Evolutionary conservation across 2,329 filamentous ascomycete species (phyloP).

Genomic region (Chaetomium globosum): DNA sequence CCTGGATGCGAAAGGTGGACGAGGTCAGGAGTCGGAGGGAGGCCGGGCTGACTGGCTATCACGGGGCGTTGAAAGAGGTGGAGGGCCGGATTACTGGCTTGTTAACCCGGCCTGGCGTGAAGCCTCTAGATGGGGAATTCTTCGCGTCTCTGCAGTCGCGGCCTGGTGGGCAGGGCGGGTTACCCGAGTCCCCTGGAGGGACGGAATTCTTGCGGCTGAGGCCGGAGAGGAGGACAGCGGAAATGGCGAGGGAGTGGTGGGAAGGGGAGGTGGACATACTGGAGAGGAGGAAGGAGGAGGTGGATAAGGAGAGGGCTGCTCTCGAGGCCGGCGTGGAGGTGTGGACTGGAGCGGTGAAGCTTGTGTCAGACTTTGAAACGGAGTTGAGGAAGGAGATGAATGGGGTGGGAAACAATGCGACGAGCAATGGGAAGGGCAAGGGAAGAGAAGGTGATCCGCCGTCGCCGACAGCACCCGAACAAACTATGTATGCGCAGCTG

Average conservation of each 20-base stretch:
- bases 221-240: slow-evolving; percentile 65
- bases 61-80: slow-evolving; percentile 65
- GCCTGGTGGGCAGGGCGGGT: slow-evolving; percentile 26
- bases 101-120: slow-evolving; percentile 59
- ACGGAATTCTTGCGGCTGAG: slow-evolving; percentile 63
- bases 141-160: slow-evolving; percentile 35
- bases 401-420: slow-evolving; percentile 28
- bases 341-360: slow-evolving; percentile 64
- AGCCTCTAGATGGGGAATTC: slow-evolving; percentile 55
- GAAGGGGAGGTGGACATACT: slow-evolving; percentile 62
- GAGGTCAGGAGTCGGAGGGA: slow-evolving; percentile 68
- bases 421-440: slow-evolving; percentile 39
- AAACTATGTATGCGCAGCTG: slow-evolving; percentile 52
- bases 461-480: slow-evolving; percentile 39
- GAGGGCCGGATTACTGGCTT: slow-evolving; percentile 64
- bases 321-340: slow-evolving; percentile 67
- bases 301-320: slow-evolving; percentile 64
- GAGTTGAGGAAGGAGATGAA: slow-evolving; percentile 61
- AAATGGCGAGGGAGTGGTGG: slow-evolving; percentile 74
- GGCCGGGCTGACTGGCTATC: slow-evolving; percentile 72
- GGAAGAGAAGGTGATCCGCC: slow-evolving; percentile 30
- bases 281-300: slow-evolving; percentile 56
- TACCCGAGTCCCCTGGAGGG: slow-evolving; percentile 45
- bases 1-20: slow-evolving; percentile 61
- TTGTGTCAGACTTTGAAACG: slow-evolving; percentile 67